phyloP scores from a whole-genome alignment of 768 basidiomycete genomes.

The Boletales sp. region DNA sequence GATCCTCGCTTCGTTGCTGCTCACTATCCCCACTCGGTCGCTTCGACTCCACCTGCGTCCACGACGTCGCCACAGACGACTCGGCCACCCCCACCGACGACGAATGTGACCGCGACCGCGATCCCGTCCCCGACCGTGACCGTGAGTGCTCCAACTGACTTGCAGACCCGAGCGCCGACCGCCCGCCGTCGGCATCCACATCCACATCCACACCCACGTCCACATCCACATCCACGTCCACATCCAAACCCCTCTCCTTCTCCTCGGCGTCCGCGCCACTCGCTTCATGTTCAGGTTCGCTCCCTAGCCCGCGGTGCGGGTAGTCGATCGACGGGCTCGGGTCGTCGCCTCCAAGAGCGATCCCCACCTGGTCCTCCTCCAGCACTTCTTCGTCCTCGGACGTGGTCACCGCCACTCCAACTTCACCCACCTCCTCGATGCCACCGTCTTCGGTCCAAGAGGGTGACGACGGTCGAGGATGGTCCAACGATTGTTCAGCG shows the following conservation, averaged over 20 bases:
- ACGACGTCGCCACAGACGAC: constrained; percentile 29
- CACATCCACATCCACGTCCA: too few relatives aligned
- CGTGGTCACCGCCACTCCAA: constrained; percentile 15
- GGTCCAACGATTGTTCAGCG: constrained; percentile 13
- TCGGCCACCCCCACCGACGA: constrained; percentile 12
- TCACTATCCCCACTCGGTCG: constrained; percentile 5
- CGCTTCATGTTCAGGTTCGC: too few relatives aligned
- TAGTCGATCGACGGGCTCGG: not conserved
- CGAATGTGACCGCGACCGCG: constrained; percentile 8
- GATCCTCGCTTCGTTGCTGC: not conserved
- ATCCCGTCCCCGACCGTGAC: constrained; percentile 7
- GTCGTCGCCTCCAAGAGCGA: not conserved
- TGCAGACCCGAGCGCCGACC: not conserved
- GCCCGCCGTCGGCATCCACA: not conserved
- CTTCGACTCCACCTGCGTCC: constrained; percentile 18
- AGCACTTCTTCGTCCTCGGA: constrained; percentile 7
- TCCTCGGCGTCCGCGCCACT: too few relatives aligned
- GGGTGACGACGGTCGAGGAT: not conserved
- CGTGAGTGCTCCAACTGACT: not conserved
- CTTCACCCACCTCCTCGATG: constrained; percentile 2
- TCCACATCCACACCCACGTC: too few relatives aligned
- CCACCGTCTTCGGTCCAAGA: not conserved
- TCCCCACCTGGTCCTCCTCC: not conserved
- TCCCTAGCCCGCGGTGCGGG: too few relatives aligned
- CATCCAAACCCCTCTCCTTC: too few relatives aligned